These are phyloP conservation scores for Rhododendron mucronatum DNA, from an alignment of 148 eudicot species.

Conservation along the genomic window DNA sequence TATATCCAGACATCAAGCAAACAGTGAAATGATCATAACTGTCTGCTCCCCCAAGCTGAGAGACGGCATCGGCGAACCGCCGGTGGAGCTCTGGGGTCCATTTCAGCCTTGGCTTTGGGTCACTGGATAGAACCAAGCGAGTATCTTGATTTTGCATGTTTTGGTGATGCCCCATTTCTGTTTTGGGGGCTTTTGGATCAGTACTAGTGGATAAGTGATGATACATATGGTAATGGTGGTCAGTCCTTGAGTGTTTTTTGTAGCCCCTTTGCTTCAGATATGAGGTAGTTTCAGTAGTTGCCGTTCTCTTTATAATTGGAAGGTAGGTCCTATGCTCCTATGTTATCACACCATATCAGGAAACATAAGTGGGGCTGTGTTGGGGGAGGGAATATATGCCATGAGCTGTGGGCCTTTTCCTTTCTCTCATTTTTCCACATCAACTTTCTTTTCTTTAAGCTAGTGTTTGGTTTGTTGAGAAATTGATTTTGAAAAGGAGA, in stretches of 20 bases:
- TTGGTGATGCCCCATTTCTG: constrained; percentile 47
- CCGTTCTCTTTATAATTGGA: constrained; percentile 51
- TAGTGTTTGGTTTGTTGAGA: neutral
- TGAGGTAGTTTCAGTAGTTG: constrained; percentile 41
- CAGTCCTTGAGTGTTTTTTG: constrained; percentile 10
- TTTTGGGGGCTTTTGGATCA: constrained; percentile 8
- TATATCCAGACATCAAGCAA: neutral
- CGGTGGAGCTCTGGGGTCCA: constrained; percentile 93
- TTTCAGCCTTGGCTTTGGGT: constrained; percentile 93
- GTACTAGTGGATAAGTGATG: neutral
- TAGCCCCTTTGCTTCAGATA: constrained; percentile 17
- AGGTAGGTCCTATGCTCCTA: constrained; percentile 46
- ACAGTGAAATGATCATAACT: constrained; percentile 31
- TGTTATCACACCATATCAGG: constrained; percentile 69
- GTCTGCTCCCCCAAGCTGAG: constrained; percentile 79
- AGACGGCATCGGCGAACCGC: constrained; percentile 60
- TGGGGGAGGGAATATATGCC: constrained; percentile 78
- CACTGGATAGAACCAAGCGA: constrained; percentile 71
- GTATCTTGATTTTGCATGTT: constrained; percentile 44
- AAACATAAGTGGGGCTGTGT: constrained; percentile 67
- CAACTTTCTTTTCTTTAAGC: constrained; percentile 18
- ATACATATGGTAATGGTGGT: neutral
- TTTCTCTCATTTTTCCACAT: constrained; percentile 22
- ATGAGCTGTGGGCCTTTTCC: constrained; percentile 49
- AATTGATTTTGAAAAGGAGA: neutral